Base-by-base conservation (phyloP, 2,329 filamentous ascomycete genomes). In the Monosporascus sp. region DNA sequence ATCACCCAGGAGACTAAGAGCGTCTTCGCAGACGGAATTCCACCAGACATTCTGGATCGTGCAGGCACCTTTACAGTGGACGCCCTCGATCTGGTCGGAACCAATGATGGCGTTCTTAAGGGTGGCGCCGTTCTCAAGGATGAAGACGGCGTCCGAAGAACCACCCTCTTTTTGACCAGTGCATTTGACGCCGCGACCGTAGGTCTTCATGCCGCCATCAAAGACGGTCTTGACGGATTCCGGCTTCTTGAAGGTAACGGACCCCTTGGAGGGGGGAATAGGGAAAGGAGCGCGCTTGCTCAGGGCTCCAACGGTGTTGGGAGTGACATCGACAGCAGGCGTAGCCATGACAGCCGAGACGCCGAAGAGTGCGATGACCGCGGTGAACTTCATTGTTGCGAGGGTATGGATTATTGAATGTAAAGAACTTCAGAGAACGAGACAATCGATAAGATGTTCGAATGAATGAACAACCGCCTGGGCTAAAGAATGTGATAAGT, bases 51-150 rank as follows among this genome's bases (percentile, higher is more conserved):
- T 73, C 59, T 70, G 68, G 3, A 77, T 53, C 1, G 66, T 75
- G 63, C 75, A 77, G 3, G 66, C 56, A 14, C 75, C 75, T 43
- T 70, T 63, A 58, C 75, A 78, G 66, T 78, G 74, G 7, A 78
- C 69, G 38, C 75, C 75, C 58, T 78, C 74, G 18, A 67, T 63
- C 55, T 76, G 74, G 62, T 75, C 68, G 44, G 68, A 65, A 55
- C 75, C 75, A 28, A 78, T 78, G 55, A 76, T 76, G 44, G 73
- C 75, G 52, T 78, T 78, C 53, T 66, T 71, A 46, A 78, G 67
- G 1, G 71, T 73, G 8, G 74, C 75, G 2, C 75, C 74, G 0
- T 66, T 55, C 53, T 73, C 65, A 49, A 62, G 56, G 41, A 56
- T 49, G 51, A 63, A 62, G 48, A 64, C 60, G 31, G 62, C 58